Conservation (phyloP, 1,139 yeast species). For the Suhomyces kunorum region DNA sequence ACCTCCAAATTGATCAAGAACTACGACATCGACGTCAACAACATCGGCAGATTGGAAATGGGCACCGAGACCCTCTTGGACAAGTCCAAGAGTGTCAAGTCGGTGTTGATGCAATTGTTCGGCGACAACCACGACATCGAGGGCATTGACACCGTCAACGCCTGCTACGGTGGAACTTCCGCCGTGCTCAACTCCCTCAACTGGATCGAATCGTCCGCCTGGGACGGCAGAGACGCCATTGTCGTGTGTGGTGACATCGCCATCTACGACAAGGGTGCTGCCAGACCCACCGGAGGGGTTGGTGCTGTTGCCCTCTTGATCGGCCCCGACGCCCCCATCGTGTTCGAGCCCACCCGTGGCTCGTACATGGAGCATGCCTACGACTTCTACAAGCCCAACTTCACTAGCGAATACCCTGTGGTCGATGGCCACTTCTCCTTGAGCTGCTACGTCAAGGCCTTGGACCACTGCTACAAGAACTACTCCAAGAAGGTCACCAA, state of each 20-base stretch:
- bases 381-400: constrained; percentile 97
- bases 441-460: constrained; percentile 90
- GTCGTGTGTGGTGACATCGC: constrained; percentile 99
- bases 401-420: constrained; percentile 93
- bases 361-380: constrained; percentile 94
- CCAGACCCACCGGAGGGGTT: constrained; percentile 99
- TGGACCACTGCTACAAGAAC: constrained; percentile 80
- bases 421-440: constrained; percentile 98
- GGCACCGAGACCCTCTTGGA: constrained; percentile 98
- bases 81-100: constrained; percentile 95
- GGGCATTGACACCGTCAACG: constrained; percentile 95
- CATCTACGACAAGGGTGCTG: constrained; percentile 94
- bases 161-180: constrained; percentile 98
- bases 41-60: constrained; percentile 94
- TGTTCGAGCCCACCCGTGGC: constrained; percentile 85
- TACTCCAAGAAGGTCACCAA: constrained; percentile 80
- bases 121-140: constrained; percentile 89
- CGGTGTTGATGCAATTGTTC: constrained; percentile 93
- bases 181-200: constrained; percentile 91
- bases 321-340: constrained; percentile 98
- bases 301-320: constrained; percentile 94
- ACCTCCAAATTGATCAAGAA: constrained; percentile 73
- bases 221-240: constrained; percentile 99
- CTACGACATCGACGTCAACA: constrained; percentile 76
- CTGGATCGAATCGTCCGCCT: constrained; percentile 94